phyloP scores from a whole-genome alignment of 2,329 filamentous ascomycete genomes.

The Apiospora hydei region DNA sequence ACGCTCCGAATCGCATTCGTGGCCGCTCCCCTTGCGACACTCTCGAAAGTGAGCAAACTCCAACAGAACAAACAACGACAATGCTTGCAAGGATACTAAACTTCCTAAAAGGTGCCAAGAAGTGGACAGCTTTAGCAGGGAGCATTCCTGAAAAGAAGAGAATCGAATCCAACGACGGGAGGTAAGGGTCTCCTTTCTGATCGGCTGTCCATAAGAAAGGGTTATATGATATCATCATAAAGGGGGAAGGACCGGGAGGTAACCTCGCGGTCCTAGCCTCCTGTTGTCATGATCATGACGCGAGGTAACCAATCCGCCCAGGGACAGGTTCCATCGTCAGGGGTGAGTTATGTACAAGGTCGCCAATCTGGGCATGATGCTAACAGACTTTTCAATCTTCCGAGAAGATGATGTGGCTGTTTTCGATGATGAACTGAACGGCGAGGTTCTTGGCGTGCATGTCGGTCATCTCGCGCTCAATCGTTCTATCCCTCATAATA shows the following conservation, averaged over 20 bases:
- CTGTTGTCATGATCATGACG: slow-evolving; percentile 19
- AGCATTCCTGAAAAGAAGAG: slow-evolving; percentile 35
- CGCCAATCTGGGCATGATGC: neutral
- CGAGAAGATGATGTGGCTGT: slow-evolving; percentile 82
- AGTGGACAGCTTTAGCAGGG: slow-evolving; percentile 27
- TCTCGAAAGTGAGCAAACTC: neutral
- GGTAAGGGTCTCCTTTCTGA: neutral
- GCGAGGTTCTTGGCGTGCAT: slow-evolving; percentile 93
- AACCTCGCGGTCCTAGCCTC: slow-evolving; percentile 20
- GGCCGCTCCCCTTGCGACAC: neutral
- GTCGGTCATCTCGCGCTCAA: slow-evolving; percentile 95
- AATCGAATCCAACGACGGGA: slow-evolving; percentile 34
- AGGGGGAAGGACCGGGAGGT: neutral
- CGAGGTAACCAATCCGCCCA: neutral
- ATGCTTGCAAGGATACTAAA: slow-evolving; percentile 43
- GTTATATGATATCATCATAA: slow-evolving; percentile 6
- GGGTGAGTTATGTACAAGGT: slow-evolving; percentile 13
- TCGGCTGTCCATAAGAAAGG: neutral
- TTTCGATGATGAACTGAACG: slow-evolving; percentile 92
- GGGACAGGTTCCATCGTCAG: slow-evolving; percentile 2
- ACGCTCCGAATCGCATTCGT: slow-evolving; percentile 1
- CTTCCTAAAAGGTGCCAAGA: slow-evolving; percentile 35
- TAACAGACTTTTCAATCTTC: slow-evolving; percentile 42
- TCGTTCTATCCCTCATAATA: slow-evolving; percentile 89
- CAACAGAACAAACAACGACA: slow-evolving; percentile 27